phyloP scores from a whole-genome alignment of 352 stramenopile genomes.

The Phytopythium sindhum region DNA sequence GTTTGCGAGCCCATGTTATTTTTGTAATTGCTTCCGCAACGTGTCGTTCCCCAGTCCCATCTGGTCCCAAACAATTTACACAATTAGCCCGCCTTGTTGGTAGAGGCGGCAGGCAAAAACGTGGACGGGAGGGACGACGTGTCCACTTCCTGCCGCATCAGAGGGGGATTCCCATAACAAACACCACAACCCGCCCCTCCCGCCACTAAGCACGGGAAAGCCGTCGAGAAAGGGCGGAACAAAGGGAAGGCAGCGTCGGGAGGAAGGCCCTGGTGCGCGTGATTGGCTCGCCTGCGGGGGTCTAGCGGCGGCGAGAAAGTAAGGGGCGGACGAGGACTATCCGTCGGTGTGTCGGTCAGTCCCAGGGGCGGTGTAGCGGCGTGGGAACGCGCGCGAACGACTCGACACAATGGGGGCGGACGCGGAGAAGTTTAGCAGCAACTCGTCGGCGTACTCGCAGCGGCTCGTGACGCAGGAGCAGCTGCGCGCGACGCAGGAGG shows the following conservation, averaged over 20 bases:
- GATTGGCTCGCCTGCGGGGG: neutral
- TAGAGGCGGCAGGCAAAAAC: neutral
- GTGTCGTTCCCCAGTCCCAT: neutral
- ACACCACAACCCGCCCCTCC: neutral
- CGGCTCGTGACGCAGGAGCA: slow-evolving; percentile 55
- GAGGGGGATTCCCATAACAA: neutral
- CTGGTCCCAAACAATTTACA: neutral
- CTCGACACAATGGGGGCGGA: slow-evolving; percentile 15
- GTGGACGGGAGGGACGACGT: neutral
- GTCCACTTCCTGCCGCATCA: neutral
- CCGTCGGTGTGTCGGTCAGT: neutral
- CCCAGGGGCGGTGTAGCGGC: neutral
- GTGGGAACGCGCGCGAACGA: too few species aligned
- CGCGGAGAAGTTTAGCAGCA: slow-evolving; percentile 46
- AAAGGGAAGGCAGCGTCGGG: neutral
- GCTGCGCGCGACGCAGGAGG: slow-evolving; percentile 72
- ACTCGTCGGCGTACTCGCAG: slow-evolving; percentile 63
- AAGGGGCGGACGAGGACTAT: neutral
- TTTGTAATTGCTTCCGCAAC: neutral
- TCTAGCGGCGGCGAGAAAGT: neutral
- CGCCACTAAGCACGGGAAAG: too few species aligned
- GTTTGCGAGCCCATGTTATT: neutral
- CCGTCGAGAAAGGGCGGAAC: neutral
- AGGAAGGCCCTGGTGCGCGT: neutral
- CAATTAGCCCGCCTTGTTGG: neutral